Conservation (phyloP, 352 stramenopile genomes). For the Pythium vanterpoolii region DNA sequence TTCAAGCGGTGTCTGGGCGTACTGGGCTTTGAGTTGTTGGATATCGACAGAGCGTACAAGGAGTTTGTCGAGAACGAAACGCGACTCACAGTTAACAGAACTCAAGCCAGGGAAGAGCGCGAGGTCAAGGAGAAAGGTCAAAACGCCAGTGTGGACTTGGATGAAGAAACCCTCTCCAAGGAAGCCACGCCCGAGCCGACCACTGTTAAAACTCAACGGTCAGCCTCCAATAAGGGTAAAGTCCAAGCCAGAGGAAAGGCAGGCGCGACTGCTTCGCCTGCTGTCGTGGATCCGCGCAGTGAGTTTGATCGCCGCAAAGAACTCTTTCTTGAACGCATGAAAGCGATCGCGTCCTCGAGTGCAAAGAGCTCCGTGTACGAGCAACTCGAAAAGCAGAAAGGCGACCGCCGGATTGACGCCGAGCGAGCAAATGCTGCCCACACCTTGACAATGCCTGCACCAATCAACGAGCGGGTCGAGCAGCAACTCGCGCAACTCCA, state of each 20-base stretch:
- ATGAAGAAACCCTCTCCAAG: constrained; percentile 25
- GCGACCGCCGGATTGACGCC: constrained; percentile 16
- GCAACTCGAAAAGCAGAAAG: constrained; percentile 49
- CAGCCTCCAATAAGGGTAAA: background rate
- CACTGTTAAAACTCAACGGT: background rate
- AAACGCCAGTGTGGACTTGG: constrained; percentile 24
- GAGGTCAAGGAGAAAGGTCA: constrained; percentile 1
- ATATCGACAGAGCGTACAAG: constrained; percentile 51
- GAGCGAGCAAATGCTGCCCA: background rate
- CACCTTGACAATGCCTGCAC: constrained; percentile 14
- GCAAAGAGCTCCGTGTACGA: constrained; percentile 76
- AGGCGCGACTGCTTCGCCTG: background rate
- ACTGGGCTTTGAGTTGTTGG: constrained; percentile 70
- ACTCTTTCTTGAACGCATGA: constrained; percentile 73
- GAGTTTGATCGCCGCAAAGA: constrained; percentile 76
- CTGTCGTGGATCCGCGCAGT: constrained; percentile 1
- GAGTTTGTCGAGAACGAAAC: constrained; percentile 31
- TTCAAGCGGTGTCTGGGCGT: constrained; percentile 63
- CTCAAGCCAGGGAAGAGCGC: background rate
- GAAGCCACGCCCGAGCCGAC: background rate
- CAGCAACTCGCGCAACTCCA: constrained; percentile 33
- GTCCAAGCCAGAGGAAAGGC: background rate
- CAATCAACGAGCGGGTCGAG: background rate
- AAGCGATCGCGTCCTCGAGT: constrained; percentile 57
- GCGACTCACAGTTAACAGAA: background rate